Evolutionary conservation across 2,329 filamentous ascomycete species (phyloP).

Genomic region (Colletotrichum zoysiae): DNA sequence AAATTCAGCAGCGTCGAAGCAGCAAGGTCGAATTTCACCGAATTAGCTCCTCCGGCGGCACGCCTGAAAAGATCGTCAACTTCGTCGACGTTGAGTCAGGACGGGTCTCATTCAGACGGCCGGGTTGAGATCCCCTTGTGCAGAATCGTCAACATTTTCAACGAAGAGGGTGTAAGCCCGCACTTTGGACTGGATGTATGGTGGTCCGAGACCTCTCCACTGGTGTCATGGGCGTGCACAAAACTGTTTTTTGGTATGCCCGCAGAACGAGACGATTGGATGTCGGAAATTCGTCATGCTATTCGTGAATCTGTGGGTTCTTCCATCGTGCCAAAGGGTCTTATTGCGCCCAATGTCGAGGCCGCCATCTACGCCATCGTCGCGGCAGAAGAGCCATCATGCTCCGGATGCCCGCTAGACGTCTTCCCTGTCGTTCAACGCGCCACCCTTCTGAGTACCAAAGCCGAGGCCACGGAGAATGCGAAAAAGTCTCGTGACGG

Average conservation of each 20-base stretch:
- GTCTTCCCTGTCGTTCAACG: constrained; percentile 68
- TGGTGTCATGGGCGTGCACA: constrained; percentile 60
- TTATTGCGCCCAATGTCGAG: constrained; percentile 61
- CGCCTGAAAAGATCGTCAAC: constrained; percentile 45
- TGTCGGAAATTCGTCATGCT: constrained; percentile 60
- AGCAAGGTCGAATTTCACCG: constrained; percentile 62
- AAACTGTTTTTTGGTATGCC: constrained; percentile 64
- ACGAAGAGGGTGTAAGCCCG: constrained; percentile 62
- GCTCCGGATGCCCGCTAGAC: constrained; percentile 46
- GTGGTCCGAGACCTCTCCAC: constrained; percentile 63
- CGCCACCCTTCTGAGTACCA: constrained; percentile 55
- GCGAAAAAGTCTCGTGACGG: constrained; percentile 61
- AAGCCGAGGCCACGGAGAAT: constrained; percentile 57
- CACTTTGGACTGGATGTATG: constrained; percentile 68
- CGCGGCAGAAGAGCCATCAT: constrained; percentile 57
- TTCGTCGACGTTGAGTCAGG: constrained; percentile 46
- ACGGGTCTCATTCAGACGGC: constrained; percentile 52
- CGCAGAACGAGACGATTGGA: constrained; percentile 63
- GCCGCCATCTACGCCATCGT: constrained; percentile 61
- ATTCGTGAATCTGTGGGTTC: constrained; percentile 55
- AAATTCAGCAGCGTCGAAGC: constrained; percentile 63
- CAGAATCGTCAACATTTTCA: constrained; percentile 65
- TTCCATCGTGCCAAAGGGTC: constrained; percentile 49
- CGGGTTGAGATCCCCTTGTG: constrained; percentile 63
- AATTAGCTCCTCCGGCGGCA: constrained; percentile 49